Percentiles rank a stretch among this genome's conserved stretches.
phyloP scores from a whole-genome alignment of 2,329 filamentous ascomycete species.

The Magnaporthiopsis incrustans region DNA sequence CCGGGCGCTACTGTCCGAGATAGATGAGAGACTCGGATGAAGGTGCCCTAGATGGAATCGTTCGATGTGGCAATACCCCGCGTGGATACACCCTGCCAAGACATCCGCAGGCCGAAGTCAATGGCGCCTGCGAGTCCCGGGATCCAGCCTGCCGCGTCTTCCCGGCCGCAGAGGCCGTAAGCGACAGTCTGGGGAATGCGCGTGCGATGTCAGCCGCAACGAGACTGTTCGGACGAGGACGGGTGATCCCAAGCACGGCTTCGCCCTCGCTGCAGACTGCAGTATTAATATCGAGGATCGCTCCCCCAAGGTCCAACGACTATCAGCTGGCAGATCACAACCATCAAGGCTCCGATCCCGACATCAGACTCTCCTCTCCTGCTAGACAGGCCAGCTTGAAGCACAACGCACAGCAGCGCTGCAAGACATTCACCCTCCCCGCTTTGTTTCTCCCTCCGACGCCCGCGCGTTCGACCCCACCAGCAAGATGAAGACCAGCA shows the following conservation, averaged over 20 bases:
- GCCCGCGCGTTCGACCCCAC: not conserved
- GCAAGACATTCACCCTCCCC: conserved; percentile 18
- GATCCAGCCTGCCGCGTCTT: not conserved
- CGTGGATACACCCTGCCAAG: too few species aligned
- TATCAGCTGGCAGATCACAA: not conserved
- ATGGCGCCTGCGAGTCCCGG: not conserved
- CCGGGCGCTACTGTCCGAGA: not conserved
- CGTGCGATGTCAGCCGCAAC: not conserved
- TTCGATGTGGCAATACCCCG: not conserved
- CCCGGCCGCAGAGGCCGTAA: too few species aligned
- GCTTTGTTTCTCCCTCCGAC: not conserved
- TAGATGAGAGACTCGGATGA: not conserved
- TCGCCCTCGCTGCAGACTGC: too few species aligned
- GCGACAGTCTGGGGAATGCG: too few species aligned
- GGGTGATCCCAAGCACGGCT: too few species aligned
- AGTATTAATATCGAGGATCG: not conserved
- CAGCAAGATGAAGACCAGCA: conserved; percentile 1
- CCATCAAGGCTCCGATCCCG: not conserved
- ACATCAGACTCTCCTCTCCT: not conserved
- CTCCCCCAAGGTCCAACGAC: not conserved
- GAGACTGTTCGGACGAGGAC: not conserved
- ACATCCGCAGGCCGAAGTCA: too few species aligned
- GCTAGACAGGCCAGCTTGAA: conserved; percentile 21
- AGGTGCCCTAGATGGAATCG: not conserved
- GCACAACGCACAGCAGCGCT: conserved; percentile 16